Evolutionary conservation across 768 basidiomycete genomes (phyloP).

Genomic region (Termitomyces sp.): DNA sequence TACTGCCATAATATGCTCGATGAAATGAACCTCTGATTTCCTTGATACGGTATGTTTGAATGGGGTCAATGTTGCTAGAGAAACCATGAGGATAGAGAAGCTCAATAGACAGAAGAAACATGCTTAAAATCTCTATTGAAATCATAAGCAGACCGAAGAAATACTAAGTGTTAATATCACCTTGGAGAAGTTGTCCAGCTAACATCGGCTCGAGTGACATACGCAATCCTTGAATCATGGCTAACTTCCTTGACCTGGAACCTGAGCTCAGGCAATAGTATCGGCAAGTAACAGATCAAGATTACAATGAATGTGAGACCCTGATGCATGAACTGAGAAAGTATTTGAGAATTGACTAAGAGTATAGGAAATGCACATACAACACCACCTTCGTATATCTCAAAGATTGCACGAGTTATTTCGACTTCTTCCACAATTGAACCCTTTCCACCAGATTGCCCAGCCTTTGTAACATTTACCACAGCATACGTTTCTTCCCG

Average conservation of each 20-base stretch:
- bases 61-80: constrained; percentile 69
- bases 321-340: constrained; percentile 77
- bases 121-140: constrained; percentile 69
- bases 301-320: constrained; percentile 75
- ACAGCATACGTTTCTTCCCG: constrained; percentile 79
- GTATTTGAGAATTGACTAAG: background rate
- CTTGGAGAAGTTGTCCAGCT: constrained; percentile 79
- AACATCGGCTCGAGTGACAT: constrained; percentile 68
- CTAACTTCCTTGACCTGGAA: constrained; percentile 70
- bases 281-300: background rate
- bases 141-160: background rate
- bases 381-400: constrained; percentile 86
- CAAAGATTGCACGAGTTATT: constrained; percentile 78
- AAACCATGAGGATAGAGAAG: background rate
- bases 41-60: constrained; percentile 71
- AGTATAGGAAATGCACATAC: constrained; percentile 33
- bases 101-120: constrained; percentile 16
- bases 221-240: constrained; percentile 74
- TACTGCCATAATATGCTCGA: constrained; percentile 70
- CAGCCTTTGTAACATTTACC: constrained; percentile 53
- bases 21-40: constrained; percentile 54
- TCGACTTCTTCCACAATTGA: constrained; percentile 79
- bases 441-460: constrained; percentile 25
- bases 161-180: constrained; percentile 22
- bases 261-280: background rate